These are phyloP conservation scores for Aspergillus sp. DNA, from an alignment of 2,329 filamentous ascomycete genomes.

Conservation along the genomic window DNA sequence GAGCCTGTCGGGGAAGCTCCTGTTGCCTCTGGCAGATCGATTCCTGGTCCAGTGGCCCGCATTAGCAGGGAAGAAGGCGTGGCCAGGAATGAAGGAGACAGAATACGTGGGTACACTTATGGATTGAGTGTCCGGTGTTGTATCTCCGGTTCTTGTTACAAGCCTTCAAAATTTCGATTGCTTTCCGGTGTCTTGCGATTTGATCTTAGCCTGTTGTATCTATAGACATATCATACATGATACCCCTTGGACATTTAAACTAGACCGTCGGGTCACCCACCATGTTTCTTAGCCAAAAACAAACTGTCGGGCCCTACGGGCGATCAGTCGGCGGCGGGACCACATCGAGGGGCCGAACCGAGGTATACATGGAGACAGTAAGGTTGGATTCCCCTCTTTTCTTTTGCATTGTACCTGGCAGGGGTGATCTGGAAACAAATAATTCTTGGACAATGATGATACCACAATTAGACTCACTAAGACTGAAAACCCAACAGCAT, in stretches of 20 bases:
- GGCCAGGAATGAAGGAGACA: slow-evolving; percentile 41
- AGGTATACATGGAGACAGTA: not conserved
- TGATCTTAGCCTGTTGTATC: not conserved
- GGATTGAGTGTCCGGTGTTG: slow-evolving; percentile 23
- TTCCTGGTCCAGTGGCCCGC: slow-evolving; percentile 80
- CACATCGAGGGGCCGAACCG: slow-evolving; percentile 3
- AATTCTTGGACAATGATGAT: too few species aligned
- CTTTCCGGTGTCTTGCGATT: not conserved
- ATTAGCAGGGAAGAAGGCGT: slow-evolving; percentile 53
- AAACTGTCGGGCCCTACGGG: not conserved
- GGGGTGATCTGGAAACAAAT: not conserved
- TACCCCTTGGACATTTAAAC: not conserved
- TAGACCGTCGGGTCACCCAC: not conserved
- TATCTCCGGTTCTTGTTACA: too few species aligned
- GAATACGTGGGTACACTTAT: slow-evolving; percentile 44
- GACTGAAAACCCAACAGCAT: too few species aligned
- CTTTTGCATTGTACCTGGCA: not conserved
- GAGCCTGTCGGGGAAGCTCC: slow-evolving; percentile 79
- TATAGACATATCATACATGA: not conserved
- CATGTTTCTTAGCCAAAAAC: not conserved
- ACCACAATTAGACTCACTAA: too few species aligned
- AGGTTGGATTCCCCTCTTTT: too few species aligned
- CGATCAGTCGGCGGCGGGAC: slow-evolving; percentile 1
- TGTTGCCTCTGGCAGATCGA: slow-evolving; percentile 71
- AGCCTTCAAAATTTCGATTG: not conserved